Percentiles rank a stretch among this genome's conserved stretches.
phyloP scores from a whole-genome alignment of 225 moss, liverwort and hornwort species.

The Marchantia paleacea region DNA sequence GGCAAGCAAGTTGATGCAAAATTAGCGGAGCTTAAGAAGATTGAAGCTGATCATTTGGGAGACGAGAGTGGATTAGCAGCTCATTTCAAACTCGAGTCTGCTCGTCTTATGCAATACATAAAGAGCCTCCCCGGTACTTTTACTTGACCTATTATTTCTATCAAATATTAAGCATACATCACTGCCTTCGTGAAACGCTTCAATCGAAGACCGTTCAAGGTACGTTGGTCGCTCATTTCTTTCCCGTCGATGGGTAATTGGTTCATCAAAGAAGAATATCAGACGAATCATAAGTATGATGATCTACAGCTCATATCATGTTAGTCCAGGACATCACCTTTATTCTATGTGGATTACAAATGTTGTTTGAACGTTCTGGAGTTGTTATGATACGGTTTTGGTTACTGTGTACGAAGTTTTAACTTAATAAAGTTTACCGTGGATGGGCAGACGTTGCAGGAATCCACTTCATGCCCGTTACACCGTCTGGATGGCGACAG shows the following conservation, averaged over 20 bases:
- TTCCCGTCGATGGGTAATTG: background rate
- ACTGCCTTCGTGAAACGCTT: background rate
- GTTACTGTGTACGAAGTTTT: background rate
- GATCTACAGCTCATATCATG: background rate
- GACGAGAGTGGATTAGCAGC: conserved; percentile 36
- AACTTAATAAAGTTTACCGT: background rate
- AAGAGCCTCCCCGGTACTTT: conserved; percentile 51
- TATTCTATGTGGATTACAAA: background rate
- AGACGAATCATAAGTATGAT: background rate
- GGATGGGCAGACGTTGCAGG: conserved; percentile 35
- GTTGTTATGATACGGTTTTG: background rate
- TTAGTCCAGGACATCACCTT: no score
- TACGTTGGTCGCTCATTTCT: background rate
- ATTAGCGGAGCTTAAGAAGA: conserved; percentile 45
- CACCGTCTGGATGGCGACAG: conserved; percentile 41
- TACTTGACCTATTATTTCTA: background rate
- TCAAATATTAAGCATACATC: background rate
- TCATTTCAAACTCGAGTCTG: conserved; percentile 50
- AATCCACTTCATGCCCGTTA: conserved; percentile 45
- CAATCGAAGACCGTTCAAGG: no score
- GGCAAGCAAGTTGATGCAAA: conserved; percentile 59
- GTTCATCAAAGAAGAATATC: background rate
- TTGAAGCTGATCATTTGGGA: conserved; percentile 38
- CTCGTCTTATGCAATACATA: conserved; percentile 44
- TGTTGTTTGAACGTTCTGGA: background rate